These are phyloP conservation scores for Chrysosporium keratinophilum DNA, from an alignment of 2,329 filamentous ascomycete genomes.

Conservation along the genomic window DNA sequence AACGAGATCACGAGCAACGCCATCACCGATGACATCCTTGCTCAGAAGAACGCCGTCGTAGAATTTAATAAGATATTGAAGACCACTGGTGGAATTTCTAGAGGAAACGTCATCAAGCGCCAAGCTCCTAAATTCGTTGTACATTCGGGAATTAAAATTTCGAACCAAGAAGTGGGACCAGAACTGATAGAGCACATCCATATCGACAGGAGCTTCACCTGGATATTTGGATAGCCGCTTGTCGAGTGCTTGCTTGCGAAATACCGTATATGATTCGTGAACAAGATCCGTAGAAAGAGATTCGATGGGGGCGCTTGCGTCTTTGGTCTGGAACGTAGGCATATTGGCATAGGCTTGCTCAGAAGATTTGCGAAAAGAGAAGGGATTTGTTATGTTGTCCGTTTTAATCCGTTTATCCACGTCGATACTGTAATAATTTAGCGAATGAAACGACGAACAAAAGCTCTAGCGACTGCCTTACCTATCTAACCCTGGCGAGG, in stretches of 20 bases:
- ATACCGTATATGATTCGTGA: conserved; percentile 40
- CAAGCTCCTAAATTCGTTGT: conserved; percentile 59
- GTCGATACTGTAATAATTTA: neutral
- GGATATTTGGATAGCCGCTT: conserved; percentile 38
- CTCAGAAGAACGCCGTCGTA: conserved; percentile 50
- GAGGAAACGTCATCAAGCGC: conserved; percentile 54
- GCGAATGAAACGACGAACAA: neutral
- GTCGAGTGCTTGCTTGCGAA: conserved; percentile 41
- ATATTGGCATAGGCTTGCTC: conserved; percentile 8
- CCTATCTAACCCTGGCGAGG: conserved; percentile 31
- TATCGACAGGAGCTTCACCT: conserved; percentile 30
- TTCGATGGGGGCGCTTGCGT: conserved; percentile 36
- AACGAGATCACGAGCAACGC: conserved; percentile 46
- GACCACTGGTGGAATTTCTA: conserved; percentile 45
- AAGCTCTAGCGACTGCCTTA: conserved; percentile 17
- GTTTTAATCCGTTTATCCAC: neutral
- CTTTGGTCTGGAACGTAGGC: conserved; percentile 43
- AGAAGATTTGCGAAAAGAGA: conserved; percentile 1
- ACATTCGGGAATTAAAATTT: conserved; percentile 66
- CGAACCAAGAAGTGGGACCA: conserved; percentile 63
- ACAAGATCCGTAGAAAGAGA: conserved; percentile 36
- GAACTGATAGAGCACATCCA: conserved; percentile 61
- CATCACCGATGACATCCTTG: conserved; percentile 38
- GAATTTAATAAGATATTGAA: conserved; percentile 55
- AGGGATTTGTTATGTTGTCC: neutral